Evolutionary conservation across 2,329 filamentous ascomycete species (phyloP), one percentile per base, ranked within the genome.

Genomic region (Curvularia sp.): DNA sequence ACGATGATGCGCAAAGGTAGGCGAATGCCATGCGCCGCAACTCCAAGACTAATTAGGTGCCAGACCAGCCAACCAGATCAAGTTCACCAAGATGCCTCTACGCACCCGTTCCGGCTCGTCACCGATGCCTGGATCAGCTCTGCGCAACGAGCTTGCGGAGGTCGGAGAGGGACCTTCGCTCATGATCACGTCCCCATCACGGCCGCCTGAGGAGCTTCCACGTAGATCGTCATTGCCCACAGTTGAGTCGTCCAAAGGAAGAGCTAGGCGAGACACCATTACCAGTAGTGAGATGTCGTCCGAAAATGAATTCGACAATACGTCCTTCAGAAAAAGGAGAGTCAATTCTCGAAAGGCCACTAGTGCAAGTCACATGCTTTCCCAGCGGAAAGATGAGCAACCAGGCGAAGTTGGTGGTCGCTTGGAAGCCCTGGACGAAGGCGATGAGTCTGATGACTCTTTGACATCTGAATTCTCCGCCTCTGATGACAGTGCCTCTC

Each of bases 11-110:
- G 56, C 76, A 78, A 51, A 70, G 74, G 69, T 71, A 44, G 50
- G n/a, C 38, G 22, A 31, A 44, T n/a, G n/a, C 30, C 28, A 30
- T 10, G 26, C 38, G n/a, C 28, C 28, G 20, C 26, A 18, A 15
- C 5, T 35, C 48, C 22, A 39, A 35, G 44, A 46, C 55, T 64
- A 33, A 62, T 43, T n/a, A 33, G n/a, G 31, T 39, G 12, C 58
- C 59, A 72, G 90, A 53, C 89, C 91, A 44, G 89, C 90, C 2
- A 92, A 96, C 74, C 92, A 96, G 75, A 97, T 98, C 75, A 93
- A 94, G 73, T 99, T 99, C 77, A 88, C 90, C 49, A 98, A 98
- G 79, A 94, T 97, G 91, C 94, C 95, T 1, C 85, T 97, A 43
- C 87, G 93, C 30, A 88, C 88, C 65, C 88, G 94, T 55, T 91